Conservation (phyloP, 2,329 filamentous ascomycete genomes). For the Diplodia scrobiculata region DNA sequence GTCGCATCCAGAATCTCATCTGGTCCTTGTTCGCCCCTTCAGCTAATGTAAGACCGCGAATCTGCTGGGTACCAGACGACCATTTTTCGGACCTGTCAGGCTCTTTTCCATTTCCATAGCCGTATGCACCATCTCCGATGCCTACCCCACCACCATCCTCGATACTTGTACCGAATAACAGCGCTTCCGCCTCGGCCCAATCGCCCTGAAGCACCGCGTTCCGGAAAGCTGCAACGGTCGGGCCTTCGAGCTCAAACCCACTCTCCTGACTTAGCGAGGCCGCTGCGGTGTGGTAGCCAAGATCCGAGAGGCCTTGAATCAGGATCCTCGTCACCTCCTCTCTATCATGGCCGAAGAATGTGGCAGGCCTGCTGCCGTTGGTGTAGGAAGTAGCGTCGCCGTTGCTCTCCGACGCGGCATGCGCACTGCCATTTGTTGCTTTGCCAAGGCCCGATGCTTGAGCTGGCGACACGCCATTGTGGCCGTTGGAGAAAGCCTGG, state of each 20-base stretch:
- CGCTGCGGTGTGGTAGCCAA: conserved; percentile 82
- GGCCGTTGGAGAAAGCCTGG: conserved; percentile 46
- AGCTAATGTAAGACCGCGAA: conserved; percentile 68
- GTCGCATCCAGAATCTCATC: conserved; percentile 85
- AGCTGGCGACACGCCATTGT: conserved; percentile 40
- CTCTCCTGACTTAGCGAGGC: conserved; percentile 75
- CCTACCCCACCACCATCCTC: conserved; percentile 50
- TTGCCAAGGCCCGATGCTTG: conserved; percentile 40
- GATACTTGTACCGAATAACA: conserved; percentile 64
- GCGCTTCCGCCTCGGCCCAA: conserved; percentile 81
- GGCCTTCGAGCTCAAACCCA: conserved; percentile 82
- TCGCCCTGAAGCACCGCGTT: conserved; percentile 75
- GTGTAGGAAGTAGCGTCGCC: conserved; percentile 44
- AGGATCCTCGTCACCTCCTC: conserved; percentile 91
- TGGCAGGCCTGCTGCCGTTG: conserved; percentile 47
- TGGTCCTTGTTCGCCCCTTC: conserved; percentile 72
- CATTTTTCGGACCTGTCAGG: conserved; percentile 37
- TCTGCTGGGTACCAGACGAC: conserved; percentile 41
- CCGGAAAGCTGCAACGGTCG: conserved; percentile 82
- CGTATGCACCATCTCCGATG: conserved; percentile 37
- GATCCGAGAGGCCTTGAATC: conserved; percentile 84
- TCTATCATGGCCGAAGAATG: conserved; percentile 82
- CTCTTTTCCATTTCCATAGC: conserved; percentile 39
- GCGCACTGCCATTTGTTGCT: conserved; percentile 47
- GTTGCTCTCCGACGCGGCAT: conserved; percentile 46